A percentile compares a stretch with the other conserved stretches of the same genome.
phyloP scores from a whole-genome alignment of 1,284 basidiomycete genomes.

The Hemileia vastatrix region DNA sequence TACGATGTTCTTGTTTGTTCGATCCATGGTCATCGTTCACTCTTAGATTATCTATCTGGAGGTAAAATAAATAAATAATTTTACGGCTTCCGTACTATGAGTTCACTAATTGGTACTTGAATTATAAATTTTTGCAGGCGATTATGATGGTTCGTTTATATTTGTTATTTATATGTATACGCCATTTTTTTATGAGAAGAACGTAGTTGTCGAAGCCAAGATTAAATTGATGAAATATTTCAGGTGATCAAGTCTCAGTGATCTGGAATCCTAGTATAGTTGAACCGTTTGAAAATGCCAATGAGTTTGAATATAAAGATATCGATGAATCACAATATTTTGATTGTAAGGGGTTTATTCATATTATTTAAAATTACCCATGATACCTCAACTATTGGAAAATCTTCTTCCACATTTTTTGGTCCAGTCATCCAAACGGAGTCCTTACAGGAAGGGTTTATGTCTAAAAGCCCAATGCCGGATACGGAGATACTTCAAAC shows the following conservation, averaged over 20 bases:
- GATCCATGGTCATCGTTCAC: constrained; percentile 1
- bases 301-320: background rate
- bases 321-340: background rate
- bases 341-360: background rate
- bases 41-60: constrained; percentile 15
- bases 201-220: background rate
- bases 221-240: background rate
- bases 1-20: constrained; percentile 20
- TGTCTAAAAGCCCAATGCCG: constrained; percentile 5
- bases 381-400: background rate
- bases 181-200: background rate
- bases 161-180: background rate
- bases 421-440: background rate
- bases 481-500: background rate
- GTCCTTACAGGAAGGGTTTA: background rate
- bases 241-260: constrained; percentile 15
- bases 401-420: background rate
- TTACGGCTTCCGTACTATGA: background rate
- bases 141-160: constrained; percentile 14
- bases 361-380: background rate
- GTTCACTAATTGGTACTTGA: background rate
- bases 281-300: constrained; percentile 7
- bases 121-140: constrained; percentile 6
- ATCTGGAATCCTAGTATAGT: constrained; percentile 7
- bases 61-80: background rate